Conservation (phyloP, 495 filamentous ascomycete genomes). For the Tirmania nivea region DNA sequence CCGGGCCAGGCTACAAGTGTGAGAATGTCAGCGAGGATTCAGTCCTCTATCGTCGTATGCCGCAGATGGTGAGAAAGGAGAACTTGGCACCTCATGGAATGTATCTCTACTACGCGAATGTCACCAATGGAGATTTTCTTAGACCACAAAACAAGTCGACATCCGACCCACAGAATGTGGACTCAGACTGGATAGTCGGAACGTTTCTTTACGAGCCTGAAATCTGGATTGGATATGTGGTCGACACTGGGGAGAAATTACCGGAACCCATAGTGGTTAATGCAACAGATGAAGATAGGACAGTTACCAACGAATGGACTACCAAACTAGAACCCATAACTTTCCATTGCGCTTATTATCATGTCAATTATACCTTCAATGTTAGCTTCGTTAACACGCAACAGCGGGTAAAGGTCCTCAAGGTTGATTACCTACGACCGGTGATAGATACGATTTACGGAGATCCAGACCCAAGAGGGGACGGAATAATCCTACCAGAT, state of each 20-base stretch:
- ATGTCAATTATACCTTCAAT: conserved; percentile 15
- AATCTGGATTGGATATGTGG: conserved; percentile 22
- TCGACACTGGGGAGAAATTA: conserved; percentile 17
- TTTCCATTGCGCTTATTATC: conserved; percentile 20
- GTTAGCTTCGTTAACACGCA: not conserved
- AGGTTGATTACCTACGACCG: not conserved
- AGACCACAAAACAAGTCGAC: not conserved
- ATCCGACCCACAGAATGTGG: not conserved
- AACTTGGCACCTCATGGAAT: conserved; percentile 18
- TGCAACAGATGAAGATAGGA: not conserved
- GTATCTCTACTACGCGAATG: conserved; percentile 15
- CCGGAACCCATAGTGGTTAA: not conserved
- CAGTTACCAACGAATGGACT: conserved; percentile 4
- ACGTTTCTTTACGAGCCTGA: conserved; percentile 21
- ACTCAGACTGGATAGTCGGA: conserved; percentile 5
- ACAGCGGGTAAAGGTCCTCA: not conserved
- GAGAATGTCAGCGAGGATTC: not conserved
- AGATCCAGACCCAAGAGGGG: not conserved
- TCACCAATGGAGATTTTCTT: conserved; percentile 15
- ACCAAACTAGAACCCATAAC: conserved; percentile 15
- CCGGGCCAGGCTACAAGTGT: not conserved
- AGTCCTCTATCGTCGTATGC: not conserved
- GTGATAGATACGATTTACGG: not conserved
- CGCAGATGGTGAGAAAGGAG: not conserved
- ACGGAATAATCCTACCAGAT: not conserved